Evolutionary conservation across 1,284 basidiomycete genomes (phyloP), one percentile per base, ranked within the genome.

Genomic region (Leccinum proliferum): DNA sequence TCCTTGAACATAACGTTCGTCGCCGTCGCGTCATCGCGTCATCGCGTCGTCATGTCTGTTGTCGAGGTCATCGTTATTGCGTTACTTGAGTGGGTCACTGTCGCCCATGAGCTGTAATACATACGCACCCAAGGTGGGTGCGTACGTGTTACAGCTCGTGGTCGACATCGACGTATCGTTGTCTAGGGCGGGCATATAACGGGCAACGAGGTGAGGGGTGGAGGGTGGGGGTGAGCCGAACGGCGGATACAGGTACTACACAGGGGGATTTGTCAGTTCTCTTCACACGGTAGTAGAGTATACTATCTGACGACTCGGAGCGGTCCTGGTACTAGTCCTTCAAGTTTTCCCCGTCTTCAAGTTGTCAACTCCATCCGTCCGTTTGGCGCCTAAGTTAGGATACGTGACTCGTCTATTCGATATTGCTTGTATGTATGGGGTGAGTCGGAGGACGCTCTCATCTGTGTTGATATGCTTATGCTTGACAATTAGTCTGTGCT

Each of bases 381-480:
- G 1, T 78, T 75, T 29, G 82, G 91, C 67, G 60, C 74, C 0
- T 79, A 34, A 34, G 32, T 34, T 88, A 18, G 87, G 86, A 12
- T 77, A 82, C 35, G 79, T 77, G 1, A 72, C 70, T 4, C 80
- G 79, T 64, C 67, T 90, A 6, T 91, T 86, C 69, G 82, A 88
- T 68, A 78, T 91, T 64, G 84, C 87, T 4, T 91, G 88, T 85
- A 67, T 90, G 12, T 88, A 85, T 60, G 89, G 89, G 39, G 89
- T 90, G 73, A 64, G 85, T 66, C 50, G n/a, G 56, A 11, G 39
- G 57, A 46, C 52, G 6, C 39, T 34, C 59, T 43, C 37, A 9
- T 43, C 25, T 46, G 55, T 46, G 12, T 48, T 25, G 15, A 29
- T 59, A 34, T 60, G 77, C 77, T 62, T 65, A 37, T 32, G 18